Evolutionary conservation across 192 early-diverging fungal species (phyloP), one percentile per base, ranked within the genome.

Genomic region (Backusella tuberculispora): DNA sequence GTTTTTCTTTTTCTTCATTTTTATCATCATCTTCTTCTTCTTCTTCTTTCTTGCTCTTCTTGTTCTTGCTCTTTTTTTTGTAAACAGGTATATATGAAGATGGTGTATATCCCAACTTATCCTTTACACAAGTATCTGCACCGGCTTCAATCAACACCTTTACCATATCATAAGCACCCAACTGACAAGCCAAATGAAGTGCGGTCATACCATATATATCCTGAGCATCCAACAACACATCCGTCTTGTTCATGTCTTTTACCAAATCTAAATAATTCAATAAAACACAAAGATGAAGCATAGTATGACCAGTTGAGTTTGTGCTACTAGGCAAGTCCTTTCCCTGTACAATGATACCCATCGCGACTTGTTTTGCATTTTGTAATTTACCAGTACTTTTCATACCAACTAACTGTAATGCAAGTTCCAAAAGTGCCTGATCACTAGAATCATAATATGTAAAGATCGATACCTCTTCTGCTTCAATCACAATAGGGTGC

Each of bases 381-480:
- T 93, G 92, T 44, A 95, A 68, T 74, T 89, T 90, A n/a, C 90
- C 94, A 1, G 88, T 91, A 85, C 94, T 91, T 75, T 92, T 86
- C 71, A 98, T 75, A 19, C 97, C 97, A 0, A 96, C 89, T 0
- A 96, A 90, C 64, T 95, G 95, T 65, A 98, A 83, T 4, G 95
- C 92, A 24, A 98, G 86, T 74, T 97, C 96, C 80, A 96, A 89
- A 71, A 98, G 78, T n/a, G 93, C 92, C 47, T 92, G 88, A 79
- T 98, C 97, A 24, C 93, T 87, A 76, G 97, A 81, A 66, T 85
- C 81, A 73, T 76, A 83, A 38, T 85, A 85, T 6, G 76, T 83
- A 24, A 85, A 85, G 10, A 85, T 42, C n/a, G 72, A 74, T 42
- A 85, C 66, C 34, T 84, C 81, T n/a, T 77, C 68, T 13, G 72